A percentile compares a stretch with the other conserved stretches of the same genome.
Conservation (phyloP, 768 basidiomycete species). For the Suillus alpinus region DNA sequence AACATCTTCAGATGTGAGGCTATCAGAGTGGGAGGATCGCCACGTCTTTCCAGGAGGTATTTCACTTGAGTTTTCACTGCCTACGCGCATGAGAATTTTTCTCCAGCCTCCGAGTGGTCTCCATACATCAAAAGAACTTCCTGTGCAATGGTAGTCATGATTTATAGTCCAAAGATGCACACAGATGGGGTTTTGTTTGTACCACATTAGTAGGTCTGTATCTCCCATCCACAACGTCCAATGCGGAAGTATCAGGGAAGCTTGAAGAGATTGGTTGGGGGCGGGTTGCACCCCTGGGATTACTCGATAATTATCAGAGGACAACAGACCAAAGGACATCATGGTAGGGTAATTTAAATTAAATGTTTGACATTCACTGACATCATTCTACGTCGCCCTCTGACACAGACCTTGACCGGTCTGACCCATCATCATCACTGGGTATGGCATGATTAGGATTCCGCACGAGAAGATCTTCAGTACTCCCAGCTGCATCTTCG, state of each 20-base stretch:
- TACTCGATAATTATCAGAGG: too few relatives aligned
- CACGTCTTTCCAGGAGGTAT: background rate
- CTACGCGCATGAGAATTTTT: background rate
- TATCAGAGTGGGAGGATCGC: background rate
- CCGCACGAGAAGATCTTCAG: constrained; percentile 61
- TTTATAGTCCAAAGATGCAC: background rate
- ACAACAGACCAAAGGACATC: background rate
- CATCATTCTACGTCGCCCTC: background rate
- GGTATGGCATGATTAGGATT: constrained; percentile 60
- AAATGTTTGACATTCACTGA: background rate
- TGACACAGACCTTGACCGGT: background rate
- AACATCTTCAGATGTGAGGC: background rate
- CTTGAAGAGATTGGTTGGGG: background rate
- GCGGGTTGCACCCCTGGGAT: background rate
- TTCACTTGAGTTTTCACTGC: background rate
- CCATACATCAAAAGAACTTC: background rate
- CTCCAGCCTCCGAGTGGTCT: background rate
- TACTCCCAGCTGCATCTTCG: constrained; percentile 29
- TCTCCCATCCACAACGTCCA: background rate
- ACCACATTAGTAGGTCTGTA: background rate
- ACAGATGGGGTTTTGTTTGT: background rate
- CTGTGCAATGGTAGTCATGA: background rate
- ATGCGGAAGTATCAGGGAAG: background rate
- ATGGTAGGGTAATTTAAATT: background rate
- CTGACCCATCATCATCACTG: background rate